Evolutionary conservation across 2,329 filamentous ascomycete genomes (phyloP).

Genomic region (Colletotrichum coccodes): DNA sequence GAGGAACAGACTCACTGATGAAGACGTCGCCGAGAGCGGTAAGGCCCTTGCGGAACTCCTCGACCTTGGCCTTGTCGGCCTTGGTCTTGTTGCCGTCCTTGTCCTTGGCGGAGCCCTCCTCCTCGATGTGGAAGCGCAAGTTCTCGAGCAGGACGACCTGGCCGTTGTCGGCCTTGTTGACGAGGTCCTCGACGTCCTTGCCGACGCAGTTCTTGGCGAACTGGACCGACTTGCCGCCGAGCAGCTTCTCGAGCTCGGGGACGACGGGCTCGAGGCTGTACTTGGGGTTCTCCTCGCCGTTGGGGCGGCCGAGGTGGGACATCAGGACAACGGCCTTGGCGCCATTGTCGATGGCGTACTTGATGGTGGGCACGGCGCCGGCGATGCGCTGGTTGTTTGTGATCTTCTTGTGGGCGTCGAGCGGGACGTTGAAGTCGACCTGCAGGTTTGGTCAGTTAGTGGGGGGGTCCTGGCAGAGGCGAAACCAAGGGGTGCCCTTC

Average conservation of each 20-base stretch:
- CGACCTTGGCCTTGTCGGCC: conserved; percentile 93
- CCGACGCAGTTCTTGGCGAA: conserved; percentile 94
- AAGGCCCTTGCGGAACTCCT: conserved; percentile 92
- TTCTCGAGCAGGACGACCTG: conserved; percentile 95
- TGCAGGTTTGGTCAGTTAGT: conserved; percentile 52
- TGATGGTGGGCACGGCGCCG: conserved; percentile 94
- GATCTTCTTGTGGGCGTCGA: conserved; percentile 91
- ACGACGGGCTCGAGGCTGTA: conserved; percentile 96
- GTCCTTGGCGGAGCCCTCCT: conserved; percentile 97
- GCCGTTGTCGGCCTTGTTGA: conserved; percentile 83
- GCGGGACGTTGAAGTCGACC: conserved; percentile 99
- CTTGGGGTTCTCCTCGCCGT: conserved; percentile 89
- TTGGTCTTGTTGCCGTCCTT: conserved; percentile 96
- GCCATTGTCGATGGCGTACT: conserved; percentile 88
- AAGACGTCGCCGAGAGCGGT: conserved; percentile 95
- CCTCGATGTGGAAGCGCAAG: conserved; percentile 96
- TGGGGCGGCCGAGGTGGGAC: conserved; percentile 97
- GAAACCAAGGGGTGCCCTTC: background rate
- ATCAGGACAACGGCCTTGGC: conserved; percentile 95
- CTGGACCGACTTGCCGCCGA: conserved; percentile 83
- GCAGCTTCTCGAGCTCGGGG: conserved; percentile 89
- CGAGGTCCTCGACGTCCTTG: conserved; percentile 86
- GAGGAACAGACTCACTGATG: conserved; percentile 76
- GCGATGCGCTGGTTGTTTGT: conserved; percentile 99
- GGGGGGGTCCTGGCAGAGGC: background rate